Conservation (phyloP, 352 stramenopile genomes). For the Phytophthora cryptogea region DNA sequence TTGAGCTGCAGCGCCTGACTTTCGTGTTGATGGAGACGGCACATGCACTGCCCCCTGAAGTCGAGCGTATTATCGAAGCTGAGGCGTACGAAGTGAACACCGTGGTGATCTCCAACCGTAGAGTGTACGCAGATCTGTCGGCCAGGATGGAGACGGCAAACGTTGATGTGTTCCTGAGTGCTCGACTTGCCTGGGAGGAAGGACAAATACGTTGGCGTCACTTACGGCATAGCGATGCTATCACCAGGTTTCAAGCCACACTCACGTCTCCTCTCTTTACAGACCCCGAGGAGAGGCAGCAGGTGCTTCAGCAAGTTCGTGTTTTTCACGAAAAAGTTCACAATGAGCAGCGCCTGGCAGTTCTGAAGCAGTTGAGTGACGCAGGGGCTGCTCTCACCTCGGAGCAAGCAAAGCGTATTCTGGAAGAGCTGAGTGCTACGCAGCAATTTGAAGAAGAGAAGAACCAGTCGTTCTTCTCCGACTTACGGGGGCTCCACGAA, state of each 20-base stretch:
- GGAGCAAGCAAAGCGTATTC: conserved; percentile 38
- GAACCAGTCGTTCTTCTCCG: conserved; percentile 63
- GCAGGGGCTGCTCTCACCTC: conserved; percentile 49
- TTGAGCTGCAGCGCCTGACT: conserved; percentile 50
- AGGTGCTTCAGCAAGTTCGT: conserved; percentile 59
- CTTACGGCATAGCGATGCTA: conserved; percentile 76
- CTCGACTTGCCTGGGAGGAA: conserved; percentile 68
- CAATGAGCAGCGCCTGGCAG: conserved; percentile 44
- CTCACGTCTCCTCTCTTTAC: conserved; percentile 72
- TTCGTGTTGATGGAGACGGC: conserved; percentile 66
- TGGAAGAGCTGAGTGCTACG: conserved; percentile 47
- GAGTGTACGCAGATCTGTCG: conserved; percentile 73
- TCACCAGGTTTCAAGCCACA: conserved; percentile 59
- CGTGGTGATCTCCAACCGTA: conserved; percentile 82
- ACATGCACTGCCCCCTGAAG: conserved; percentile 62
- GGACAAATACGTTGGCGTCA: conserved; percentile 68
- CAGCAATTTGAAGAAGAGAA: conserved; percentile 72
- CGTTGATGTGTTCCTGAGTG: conserved; percentile 62
- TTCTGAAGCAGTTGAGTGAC: conserved; percentile 54
- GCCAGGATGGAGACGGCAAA: conserved; percentile 68
- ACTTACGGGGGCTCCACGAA: conserved; percentile 47
- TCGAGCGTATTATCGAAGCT: conserved; percentile 74
- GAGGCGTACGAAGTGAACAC: conserved; percentile 82
- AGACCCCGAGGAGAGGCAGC: conserved; percentile 64
- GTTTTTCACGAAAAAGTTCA: conserved; percentile 59